Evolutionary conservation across 306 rosid genomes (phyloP).

Genomic region (Castanea crenata): DNA sequence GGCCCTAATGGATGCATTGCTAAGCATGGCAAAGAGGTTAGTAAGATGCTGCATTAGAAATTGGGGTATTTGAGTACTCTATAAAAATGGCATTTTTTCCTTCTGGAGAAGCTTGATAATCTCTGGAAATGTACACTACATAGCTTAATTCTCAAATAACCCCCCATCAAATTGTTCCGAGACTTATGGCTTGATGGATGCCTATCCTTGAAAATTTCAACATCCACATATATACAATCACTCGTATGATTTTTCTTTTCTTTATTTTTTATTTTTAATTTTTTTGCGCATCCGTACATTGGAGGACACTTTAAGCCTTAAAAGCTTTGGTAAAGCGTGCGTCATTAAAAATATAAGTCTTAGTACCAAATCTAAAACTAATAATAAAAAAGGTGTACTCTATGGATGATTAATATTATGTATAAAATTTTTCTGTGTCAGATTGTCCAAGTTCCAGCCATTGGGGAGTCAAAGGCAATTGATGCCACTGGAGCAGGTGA

Average conservation of each 20-base stretch:
- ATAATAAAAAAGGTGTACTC: neutral
- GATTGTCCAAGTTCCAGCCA: conserved; percentile 72
- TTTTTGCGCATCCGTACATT: neutral
- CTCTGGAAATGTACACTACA: neutral
- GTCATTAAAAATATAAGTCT: neutral
- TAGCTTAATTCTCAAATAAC: neutral
- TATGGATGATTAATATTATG: neutral
- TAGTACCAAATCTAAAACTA: neutral
- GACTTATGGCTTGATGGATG: neutral
- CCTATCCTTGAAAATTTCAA: neutral
- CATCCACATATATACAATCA: neutral
- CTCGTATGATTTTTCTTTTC: neutral
- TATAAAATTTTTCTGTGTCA: conserved; percentile 21
- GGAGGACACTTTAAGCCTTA: neutral
- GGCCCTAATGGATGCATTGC: conserved; percentile 86
- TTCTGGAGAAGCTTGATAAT: neutral
- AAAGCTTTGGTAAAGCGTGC: neutral
- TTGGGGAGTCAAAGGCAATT: conserved; percentile 64
- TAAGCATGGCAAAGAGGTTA: conserved; percentile 87
- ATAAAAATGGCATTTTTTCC: neutral
- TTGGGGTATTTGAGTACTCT: neutral
- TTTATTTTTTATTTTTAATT: neutral
- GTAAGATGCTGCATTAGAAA: conserved; percentile 6
- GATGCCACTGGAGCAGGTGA: conserved; percentile 99
- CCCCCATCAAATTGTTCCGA: neutral